A percentile compares a stretch with the other conserved stretches of the same genome.
These are phyloP conservation scores for Neolentinus lepideus DNA, from an alignment of 1,284 basidiomycete genomes.

Conservation along the genomic window DNA sequence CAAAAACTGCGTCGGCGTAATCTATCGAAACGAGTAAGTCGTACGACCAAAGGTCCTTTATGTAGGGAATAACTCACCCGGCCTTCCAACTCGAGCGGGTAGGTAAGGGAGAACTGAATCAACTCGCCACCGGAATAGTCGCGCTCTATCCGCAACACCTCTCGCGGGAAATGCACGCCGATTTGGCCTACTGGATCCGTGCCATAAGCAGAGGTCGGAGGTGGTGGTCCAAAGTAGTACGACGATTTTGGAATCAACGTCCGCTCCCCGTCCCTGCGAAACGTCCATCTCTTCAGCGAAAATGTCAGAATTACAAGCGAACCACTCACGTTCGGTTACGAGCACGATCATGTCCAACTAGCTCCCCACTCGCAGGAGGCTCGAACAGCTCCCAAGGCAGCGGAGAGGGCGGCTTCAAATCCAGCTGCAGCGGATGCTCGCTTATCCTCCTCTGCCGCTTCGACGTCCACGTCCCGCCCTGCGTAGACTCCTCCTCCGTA, in stretches of 20 bases:
- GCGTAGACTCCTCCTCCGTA: conserved; percentile 12
- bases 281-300: not conserved
- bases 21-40: conserved; percentile 30
- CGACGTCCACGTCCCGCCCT: not conserved
- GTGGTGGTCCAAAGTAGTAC: conserved; percentile 79
- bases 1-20: conserved; percentile 77
- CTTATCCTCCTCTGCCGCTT: not conserved
- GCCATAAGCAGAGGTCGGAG: conserved; percentile 66
- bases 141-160: conserved; percentile 76
- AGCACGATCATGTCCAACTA: not conserved
- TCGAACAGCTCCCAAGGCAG: conserved; percentile 55
- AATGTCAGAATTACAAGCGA: not conserved
- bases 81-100: conserved; percentile 78
- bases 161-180: conserved; percentile 77
- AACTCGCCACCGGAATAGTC: conserved; percentile 80
- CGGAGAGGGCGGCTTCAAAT: conserved; percentile 37
- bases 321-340: not conserved
- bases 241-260: conserved; percentile 65
- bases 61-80: conserved; percentile 44
- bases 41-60: not conserved
- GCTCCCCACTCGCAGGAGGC: conserved; percentile 26
- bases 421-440: conserved; percentile 24
- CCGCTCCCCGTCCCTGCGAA: conserved; percentile 17
- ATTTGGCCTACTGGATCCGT: conserved; percentile 72
- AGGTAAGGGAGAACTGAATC: conserved; percentile 72